Evolutionary conservation across 495 filamentous ascomycete genomes (phyloP).

Genomic region (Xylaria intraflava): DNA sequence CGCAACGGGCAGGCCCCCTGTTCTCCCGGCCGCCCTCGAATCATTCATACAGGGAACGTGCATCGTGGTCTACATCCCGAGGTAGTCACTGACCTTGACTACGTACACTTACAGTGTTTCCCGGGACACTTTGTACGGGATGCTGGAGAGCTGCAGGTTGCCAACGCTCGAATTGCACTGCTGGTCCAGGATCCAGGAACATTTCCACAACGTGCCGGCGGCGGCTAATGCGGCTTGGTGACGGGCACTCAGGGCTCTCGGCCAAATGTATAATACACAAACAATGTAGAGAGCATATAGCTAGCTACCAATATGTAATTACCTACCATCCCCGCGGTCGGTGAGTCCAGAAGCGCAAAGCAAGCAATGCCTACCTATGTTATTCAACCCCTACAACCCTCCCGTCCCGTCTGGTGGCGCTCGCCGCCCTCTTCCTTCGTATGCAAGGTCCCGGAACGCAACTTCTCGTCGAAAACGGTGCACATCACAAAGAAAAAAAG

Average conservation of each 20-base stretch:
- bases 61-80: background rate
- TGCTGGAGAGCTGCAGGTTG: conserved; percentile 6
- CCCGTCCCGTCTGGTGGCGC: background rate
- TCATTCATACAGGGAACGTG: background rate
- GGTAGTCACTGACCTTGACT: background rate
- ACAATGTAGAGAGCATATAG: too few species aligned
- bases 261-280: conserved; percentile 3
- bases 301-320: too few species aligned
- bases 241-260: conserved; percentile 5
- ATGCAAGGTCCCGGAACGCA: conserved; percentile 5
- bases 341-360: background rate
- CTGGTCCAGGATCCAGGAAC: conserved; percentile 6
- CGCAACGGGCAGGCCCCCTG: conserved; percentile 3
- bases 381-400: background rate
- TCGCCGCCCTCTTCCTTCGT: background rate
- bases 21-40: background rate
- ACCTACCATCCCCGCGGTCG: too few species aligned
- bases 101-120: background rate
- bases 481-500: conserved; percentile 11
- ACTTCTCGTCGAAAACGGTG: conserved; percentile 8
- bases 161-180: conserved; percentile 4
- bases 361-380: too few species aligned
- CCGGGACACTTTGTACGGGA: background rate
- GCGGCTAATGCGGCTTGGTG: conserved; percentile 10
- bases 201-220: conserved; percentile 2